These are phyloP conservation scores for Bipolaris victoriae DNA, from an alignment of 2,329 filamentous ascomycete genomes.

Conservation along the genomic window DNA sequence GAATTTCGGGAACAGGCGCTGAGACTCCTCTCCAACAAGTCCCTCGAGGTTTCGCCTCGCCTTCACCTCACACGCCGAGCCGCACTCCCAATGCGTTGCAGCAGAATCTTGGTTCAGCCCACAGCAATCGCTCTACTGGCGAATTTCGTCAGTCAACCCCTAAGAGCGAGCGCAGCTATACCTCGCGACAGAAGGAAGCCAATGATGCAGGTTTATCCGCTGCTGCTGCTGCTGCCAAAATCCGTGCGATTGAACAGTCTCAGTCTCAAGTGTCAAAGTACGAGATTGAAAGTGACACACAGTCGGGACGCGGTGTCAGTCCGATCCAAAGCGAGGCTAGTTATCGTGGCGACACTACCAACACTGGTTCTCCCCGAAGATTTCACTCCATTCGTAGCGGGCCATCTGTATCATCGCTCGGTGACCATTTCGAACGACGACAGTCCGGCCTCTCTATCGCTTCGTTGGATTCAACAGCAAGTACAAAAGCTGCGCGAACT, in stretches of 20 bases:
- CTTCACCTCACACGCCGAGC: constrained; percentile 67
- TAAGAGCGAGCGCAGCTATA: constrained; percentile 55
- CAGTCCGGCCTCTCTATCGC: constrained; percentile 65
- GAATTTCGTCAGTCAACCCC: constrained; percentile 56
- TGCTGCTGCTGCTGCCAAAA: constrained; percentile 49
- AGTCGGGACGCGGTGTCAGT: constrained; percentile 69
- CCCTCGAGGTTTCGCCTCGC: constrained; percentile 65
- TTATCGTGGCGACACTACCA: constrained; percentile 55
- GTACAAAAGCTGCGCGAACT: constrained; percentile 62
- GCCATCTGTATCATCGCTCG: constrained; percentile 65
- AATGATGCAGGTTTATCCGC: constrained; percentile 34
- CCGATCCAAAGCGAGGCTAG: constrained; percentile 93
- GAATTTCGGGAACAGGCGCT: constrained; percentile 47
- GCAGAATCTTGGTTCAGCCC: constrained; percentile 68
- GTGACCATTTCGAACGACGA: constrained; percentile 61
- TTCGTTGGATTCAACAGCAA: constrained; percentile 64
- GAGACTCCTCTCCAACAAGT: constrained; percentile 67
- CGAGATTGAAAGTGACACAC: constrained; percentile 42
- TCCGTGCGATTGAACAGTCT: constrained; percentile 43
- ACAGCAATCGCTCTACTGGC: constrained; percentile 63
- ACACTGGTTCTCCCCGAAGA: constrained; percentile 50
- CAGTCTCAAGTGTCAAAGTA: constrained; percentile 46
- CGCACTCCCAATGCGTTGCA: constrained; percentile 64
- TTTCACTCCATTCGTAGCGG: constrained; percentile 54
- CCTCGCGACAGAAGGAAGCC: constrained; percentile 36